Percentiles rank a stretch among this genome's conserved stretches.
phyloP scores from a whole-genome alignment of 2,329 filamentous ascomycete species.

The Verticillium tricorpus region DNA sequence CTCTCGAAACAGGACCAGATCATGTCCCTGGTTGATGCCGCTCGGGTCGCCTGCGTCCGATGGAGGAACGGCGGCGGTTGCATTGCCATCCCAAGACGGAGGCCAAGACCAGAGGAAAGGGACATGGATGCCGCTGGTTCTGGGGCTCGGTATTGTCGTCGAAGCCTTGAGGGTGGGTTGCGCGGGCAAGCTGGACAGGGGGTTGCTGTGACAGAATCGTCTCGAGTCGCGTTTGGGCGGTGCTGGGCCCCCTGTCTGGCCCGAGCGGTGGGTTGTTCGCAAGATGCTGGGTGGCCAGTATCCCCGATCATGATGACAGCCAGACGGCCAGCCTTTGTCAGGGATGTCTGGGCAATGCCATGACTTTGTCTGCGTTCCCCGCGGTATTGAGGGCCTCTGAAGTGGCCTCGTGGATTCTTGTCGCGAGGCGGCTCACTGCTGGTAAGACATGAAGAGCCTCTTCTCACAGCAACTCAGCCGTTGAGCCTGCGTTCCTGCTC shows the following conservation, averaged over 20 bases:
- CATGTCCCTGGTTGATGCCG: slow-evolving; percentile 8
- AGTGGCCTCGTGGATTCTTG: not conserved
- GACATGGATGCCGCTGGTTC: not conserved
- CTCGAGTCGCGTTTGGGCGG: slow-evolving; percentile 43
- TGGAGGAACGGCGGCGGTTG: slow-evolving; percentile 15
- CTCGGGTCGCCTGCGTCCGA: slow-evolving; percentile 24
- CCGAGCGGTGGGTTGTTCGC: not conserved
- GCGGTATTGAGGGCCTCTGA: no score
- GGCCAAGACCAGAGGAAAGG: not conserved
- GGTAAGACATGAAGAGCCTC: not conserved
- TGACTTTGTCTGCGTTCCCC: not conserved
- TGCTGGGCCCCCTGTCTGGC: slow-evolving; percentile 7
- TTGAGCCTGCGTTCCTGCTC: not conserved
- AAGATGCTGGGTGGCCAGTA: slow-evolving; percentile 6
- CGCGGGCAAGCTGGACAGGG: not conserved
- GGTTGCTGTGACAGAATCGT: slow-evolving; percentile 37
- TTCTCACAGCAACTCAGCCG: not conserved
- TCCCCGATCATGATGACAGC: not conserved
- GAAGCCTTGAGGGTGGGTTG: not conserved
- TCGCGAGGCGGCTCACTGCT: not conserved
- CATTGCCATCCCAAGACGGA: slow-evolving; percentile 5
- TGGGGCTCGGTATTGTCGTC: not conserved
- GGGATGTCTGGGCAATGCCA: not conserved
- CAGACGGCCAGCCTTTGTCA: not conserved
- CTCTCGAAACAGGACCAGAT: slow-evolving; percentile 35